Conservation (phyloP, 805 yeast species). For the Metschnikowia orientalis region DNA sequence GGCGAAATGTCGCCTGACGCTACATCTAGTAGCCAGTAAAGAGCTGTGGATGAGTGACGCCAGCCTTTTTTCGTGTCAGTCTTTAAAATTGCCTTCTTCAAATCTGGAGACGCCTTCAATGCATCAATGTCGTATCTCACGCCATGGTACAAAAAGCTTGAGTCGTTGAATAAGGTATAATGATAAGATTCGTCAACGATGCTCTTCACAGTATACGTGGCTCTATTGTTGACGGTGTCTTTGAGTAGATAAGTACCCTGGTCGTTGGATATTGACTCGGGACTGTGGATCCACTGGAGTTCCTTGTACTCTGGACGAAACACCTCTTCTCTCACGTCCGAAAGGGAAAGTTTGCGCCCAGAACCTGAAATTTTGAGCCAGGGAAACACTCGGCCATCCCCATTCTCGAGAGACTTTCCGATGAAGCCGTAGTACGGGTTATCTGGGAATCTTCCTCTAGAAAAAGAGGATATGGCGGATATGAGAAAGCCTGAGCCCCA, state of each 20-base stretch:
- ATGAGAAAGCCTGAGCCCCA: constrained; percentile 36
- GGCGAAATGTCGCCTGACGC: constrained; percentile 12
- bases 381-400: constrained; percentile 10
- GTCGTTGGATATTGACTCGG: constrained; percentile 48
- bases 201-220: constrained; percentile 53
- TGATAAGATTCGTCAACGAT: constrained; percentile 43
- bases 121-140: constrained; percentile 44
- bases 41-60: constrained; percentile 18
- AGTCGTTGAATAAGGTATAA: constrained; percentile 47
- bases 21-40: constrained; percentile 20
- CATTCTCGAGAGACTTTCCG: not conserved
- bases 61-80: constrained; percentile 55
- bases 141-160: constrained; percentile 39
- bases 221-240: constrained; percentile 33
- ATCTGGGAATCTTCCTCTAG: no score
- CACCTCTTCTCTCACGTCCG: constrained; percentile 46
- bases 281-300: constrained; percentile 67
- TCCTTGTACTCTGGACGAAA: constrained; percentile 50
- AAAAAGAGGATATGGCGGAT: constrained; percentile 9
- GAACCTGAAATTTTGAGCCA: constrained; percentile 7
- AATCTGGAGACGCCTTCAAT: constrained; percentile 63
- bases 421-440: no score
- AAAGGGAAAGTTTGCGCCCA: constrained; percentile 26
- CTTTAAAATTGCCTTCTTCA: constrained; percentile 52
- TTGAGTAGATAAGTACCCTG: constrained; percentile 59